Evolutionary conservation across 2,329 filamentous ascomycete genomes (phyloP), one percentile per base, ranked within the genome.

Genomic region (Claviceps sp.): DNA sequence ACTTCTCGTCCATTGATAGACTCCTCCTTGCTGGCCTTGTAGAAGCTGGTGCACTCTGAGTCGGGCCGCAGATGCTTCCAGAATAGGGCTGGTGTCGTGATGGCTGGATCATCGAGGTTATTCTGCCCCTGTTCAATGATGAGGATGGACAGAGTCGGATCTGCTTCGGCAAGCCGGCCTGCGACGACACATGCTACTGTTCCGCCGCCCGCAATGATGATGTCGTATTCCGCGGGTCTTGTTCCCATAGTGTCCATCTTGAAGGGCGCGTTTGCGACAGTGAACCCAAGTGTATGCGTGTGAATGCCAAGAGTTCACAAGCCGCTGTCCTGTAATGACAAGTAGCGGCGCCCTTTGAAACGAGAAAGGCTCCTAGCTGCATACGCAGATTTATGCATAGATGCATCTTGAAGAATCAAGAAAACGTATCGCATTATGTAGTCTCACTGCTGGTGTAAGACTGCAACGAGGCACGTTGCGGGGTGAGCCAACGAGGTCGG

Each of bases 41-140:
- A 61, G 30, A 60, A 59, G 16, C 61, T 49, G 22, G 22, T 5
- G 22, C 7, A 44, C 8, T 58, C 54, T 42, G 56, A 59, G 1
- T 24, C 54, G 5, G 61, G 57, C 3, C 53, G n/a, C 5, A 63
- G 38, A 48, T 63, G 54, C 9, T 44, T 44, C 16, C 58, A 43
- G 34, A 56, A 60, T 6, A 62, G 36, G 3, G 58, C 59, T 1
- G 62, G 59, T 11, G 57, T 58, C 24, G 59, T 48, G n/a, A 65
- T 55, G 13, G 54, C 55, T 0, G 59, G 58, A 9, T 61, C 56
- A 6, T 64, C 52, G 8, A 57, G 55, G 22, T 63, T 64, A 48
- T 61, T 60, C 18, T 47, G 54, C 4, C 63, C 64, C 38, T 54
- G 55, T 46, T 67, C 64, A 34, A 65, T 53, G 24, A 65, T 38